Percentiles rank a stretch among this genome's conserved stretches.
These are phyloP conservation scores for Gaeumannomyces tritici DNA, from an alignment of 2,329 filamentous ascomycete species.

Conservation along the genomic window DNA sequence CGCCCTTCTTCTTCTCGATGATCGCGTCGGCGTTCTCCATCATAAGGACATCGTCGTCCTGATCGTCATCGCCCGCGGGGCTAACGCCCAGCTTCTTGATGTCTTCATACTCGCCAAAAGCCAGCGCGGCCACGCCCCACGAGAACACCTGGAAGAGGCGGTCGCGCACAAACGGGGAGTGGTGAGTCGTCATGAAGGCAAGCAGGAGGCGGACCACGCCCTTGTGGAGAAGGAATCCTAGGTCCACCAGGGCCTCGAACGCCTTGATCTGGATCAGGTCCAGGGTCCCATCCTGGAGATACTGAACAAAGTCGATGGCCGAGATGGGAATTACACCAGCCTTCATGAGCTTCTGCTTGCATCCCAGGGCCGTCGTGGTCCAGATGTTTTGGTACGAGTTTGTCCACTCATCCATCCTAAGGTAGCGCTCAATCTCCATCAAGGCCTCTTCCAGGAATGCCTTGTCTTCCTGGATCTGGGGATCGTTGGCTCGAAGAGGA, in stretches of 20 bases:
- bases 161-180: conserved; percentile 53
- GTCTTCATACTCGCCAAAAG: conserved; percentile 45
- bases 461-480: conserved; percentile 22
- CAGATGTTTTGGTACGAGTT: conserved; percentile 59
- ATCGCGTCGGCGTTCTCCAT: conserved; percentile 34
- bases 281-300: conserved; percentile 53
- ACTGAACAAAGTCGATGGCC: conserved; percentile 50
- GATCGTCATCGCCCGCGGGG: conserved; percentile 7
- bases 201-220: conserved; percentile 47
- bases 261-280: conserved; percentile 57
- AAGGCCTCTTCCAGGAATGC: conserved; percentile 43
- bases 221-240: conserved; percentile 49
- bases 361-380: conserved; percentile 52
- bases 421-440: conserved; percentile 57
- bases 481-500: neutral
- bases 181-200: conserved; percentile 49
- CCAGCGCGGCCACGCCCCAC: conserved; percentile 51
- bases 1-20: conserved; percentile 32
- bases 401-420: conserved; percentile 60
- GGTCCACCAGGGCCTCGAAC: conserved; percentile 53
- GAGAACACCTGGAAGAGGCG: conserved; percentile 50
- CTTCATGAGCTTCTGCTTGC: conserved; percentile 55
- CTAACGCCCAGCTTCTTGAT: conserved; percentile 10
- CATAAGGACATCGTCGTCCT: conserved; percentile 24
- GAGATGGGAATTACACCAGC: conserved; percentile 46